These are phyloP conservation scores for Globisporangium paroecandrum DNA, from an alignment of 352 stramenopile species.

Conservation along the genomic window DNA sequence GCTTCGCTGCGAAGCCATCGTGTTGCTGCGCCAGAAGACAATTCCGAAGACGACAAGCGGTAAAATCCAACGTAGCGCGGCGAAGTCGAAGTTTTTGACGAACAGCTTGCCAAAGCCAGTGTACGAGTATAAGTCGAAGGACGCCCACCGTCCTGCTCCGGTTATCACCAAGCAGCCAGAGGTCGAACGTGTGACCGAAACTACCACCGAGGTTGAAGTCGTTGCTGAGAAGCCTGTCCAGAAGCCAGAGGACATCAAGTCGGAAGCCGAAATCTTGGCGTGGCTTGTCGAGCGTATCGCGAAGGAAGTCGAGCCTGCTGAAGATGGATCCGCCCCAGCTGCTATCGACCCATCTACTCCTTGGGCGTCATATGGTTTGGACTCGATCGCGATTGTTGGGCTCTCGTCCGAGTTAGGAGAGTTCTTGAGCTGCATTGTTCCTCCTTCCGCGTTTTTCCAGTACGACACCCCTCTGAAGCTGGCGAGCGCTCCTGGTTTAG, in stretches of 20 bases:
- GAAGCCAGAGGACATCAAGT: constrained; percentile 42
- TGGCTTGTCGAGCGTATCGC: constrained; percentile 68
- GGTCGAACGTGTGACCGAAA: not conserved
- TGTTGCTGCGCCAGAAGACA: constrained; percentile 63
- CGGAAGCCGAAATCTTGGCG: constrained; percentile 59
- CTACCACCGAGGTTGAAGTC: constrained; percentile 5
- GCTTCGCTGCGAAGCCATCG: constrained; percentile 64
- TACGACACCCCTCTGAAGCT: constrained; percentile 64
- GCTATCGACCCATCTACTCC: constrained; percentile 53
- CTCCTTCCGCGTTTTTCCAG: constrained; percentile 67
- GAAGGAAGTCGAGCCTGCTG: constrained; percentile 31
- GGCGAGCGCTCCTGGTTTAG: constrained; percentile 49
- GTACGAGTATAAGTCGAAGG: constrained; percentile 48
- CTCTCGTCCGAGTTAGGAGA: constrained; percentile 61
- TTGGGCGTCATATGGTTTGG: constrained; percentile 61
- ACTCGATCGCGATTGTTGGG: constrained; percentile 66
- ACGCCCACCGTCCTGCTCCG: constrained; percentile 15
- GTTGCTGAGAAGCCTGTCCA: constrained; percentile 18
- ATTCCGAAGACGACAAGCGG: constrained; percentile 85
- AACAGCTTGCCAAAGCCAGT: constrained; percentile 45
- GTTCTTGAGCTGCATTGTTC: constrained; percentile 66
- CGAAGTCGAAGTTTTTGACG: constrained; percentile 55
- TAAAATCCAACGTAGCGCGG: constrained; percentile 77
- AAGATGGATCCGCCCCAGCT: constrained; percentile 17
- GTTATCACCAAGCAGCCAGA: constrained; percentile 14